These are phyloP conservation scores for Nyctanthes arbortristis DNA, from an alignment of 257 asterid species.

Conservation along the genomic window DNA sequence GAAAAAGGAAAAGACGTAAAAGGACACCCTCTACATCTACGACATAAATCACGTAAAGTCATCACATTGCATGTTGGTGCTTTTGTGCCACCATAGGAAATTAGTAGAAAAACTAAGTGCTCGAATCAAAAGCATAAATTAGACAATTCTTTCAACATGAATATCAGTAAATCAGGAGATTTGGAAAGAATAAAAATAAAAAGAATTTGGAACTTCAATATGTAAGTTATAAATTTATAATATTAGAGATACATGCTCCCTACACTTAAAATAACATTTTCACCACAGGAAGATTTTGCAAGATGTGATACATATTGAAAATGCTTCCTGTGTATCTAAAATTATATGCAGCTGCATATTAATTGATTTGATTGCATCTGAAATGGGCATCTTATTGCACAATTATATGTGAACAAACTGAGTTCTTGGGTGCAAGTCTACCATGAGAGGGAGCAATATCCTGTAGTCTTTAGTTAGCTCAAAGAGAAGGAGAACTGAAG, in stretches of 20 bases:
- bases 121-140: not conserved
- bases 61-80: too few relatives aligned
- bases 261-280: not conserved
- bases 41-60: too few relatives aligned
- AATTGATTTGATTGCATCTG: not conserved
- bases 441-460: constrained; percentile 97
- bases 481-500: constrained; percentile 89
- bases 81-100: too few relatives aligned
- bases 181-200: not conserved
- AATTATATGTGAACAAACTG: constrained; percentile 23
- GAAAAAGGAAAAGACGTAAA: too few relatives aligned
- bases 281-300: not conserved
- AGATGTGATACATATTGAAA: not conserved
- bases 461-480: constrained; percentile 94
- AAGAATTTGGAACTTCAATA: not conserved
- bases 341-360: constrained; percentile 9
- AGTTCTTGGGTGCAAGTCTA: constrained; percentile 29
- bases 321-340: not conserved
- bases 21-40: too few relatives aligned
- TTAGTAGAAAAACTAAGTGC: too few relatives aligned
- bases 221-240: not conserved
- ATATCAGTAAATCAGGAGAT: not conserved
- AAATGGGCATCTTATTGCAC: constrained; percentile 8
- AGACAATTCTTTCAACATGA: not conserved
- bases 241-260: not conserved